Percentiles rank a stretch among this genome's conserved stretches.
Evolutionary conservation across 2,329 filamentous ascomycete species (phyloP).

Genomic region (Simplicillium aogashimaense): DNA sequence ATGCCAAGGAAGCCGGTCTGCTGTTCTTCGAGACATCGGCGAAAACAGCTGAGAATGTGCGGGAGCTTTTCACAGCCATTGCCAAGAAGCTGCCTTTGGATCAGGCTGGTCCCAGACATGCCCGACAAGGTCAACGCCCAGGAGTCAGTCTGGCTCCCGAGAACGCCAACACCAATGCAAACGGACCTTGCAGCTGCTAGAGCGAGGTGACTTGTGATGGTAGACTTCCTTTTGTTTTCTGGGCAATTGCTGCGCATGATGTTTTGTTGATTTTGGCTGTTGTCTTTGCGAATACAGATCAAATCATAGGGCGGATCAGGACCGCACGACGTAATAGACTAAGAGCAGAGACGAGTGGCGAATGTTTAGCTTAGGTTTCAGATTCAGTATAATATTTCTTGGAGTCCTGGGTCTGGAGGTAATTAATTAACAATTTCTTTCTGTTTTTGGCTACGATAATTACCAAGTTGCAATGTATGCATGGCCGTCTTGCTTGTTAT

Average conservation of each 20-base stretch:
- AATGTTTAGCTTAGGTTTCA: conserved; percentile 12
- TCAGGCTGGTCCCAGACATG: conserved; percentile 84
- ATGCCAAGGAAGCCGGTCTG: conserved; percentile 84
- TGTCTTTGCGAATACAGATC: neutral
- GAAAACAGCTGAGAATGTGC: conserved; percentile 93
- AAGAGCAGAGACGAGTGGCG: conserved; percentile 2
- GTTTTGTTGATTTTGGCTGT: neutral
- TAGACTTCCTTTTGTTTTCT: conserved; percentile 8
- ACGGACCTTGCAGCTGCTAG: conserved; percentile 48
- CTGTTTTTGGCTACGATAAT: conserved; percentile 3
- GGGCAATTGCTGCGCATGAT: conserved; percentile 8
- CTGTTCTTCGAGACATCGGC: conserved; percentile 98
- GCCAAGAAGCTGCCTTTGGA: conserved; percentile 96
- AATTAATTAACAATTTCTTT: conserved; percentile 24
- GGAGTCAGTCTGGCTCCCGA: conserved; percentile 49
- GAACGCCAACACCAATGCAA: conserved; percentile 45
- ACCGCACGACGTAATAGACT: neutral
- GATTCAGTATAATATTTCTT: conserved; percentile 24
- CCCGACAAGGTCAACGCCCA: conserved; percentile 54
- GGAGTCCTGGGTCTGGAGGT: conserved; percentile 30
- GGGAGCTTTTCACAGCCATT: conserved; percentile 92
- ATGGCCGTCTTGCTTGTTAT: no score
- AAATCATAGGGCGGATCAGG: neutral
- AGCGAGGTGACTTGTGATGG: conserved; percentile 9
- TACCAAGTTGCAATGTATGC: no score